These are phyloP conservation scores for Penicillium arizonense DNA, from an alignment of 495 filamentous ascomycete species.

Conservation along the genomic window DNA sequence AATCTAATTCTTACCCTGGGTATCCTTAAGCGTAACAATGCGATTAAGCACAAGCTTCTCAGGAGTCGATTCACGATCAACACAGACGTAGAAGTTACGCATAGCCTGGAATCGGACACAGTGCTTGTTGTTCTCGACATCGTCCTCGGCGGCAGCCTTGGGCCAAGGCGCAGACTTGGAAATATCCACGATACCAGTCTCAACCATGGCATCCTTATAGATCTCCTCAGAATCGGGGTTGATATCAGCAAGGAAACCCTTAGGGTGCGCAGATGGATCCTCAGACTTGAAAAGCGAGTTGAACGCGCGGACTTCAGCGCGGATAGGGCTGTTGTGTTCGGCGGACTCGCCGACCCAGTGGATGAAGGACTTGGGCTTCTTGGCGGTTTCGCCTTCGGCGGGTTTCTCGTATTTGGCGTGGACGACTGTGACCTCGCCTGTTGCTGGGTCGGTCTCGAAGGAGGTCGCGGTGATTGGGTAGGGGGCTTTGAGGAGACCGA, in stretches of 20 bases:
- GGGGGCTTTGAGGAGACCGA: constrained; percentile 82
- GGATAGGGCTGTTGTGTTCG: constrained; percentile 60
- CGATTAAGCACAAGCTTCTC: constrained; percentile 83
- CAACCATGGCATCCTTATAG: constrained; percentile 75
- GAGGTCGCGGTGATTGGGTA: constrained; percentile 78
- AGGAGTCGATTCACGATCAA: constrained; percentile 78
- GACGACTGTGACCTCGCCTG: constrained; percentile 60
- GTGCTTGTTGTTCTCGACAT: constrained; percentile 56
- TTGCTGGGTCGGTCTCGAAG: constrained; percentile 67
- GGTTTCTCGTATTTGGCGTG: constrained; percentile 46
- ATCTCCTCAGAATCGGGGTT: constrained; percentile 82
- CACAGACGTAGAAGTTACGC: constrained; percentile 79
- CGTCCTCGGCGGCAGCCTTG: constrained; percentile 45
- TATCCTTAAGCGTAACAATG: constrained; percentile 89
- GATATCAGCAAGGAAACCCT: constrained; percentile 79
- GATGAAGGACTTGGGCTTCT: constrained; percentile 79
- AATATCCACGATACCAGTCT: constrained; percentile 83
- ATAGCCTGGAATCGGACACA: constrained; percentile 90
- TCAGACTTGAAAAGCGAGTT: constrained; percentile 84
- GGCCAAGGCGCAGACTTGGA: constrained; percentile 77
- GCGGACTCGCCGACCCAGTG: constrained; percentile 76
- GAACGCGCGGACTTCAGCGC: constrained; percentile 77
- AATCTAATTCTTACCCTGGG: constrained; percentile 25
- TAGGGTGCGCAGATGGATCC: constrained; percentile 68
- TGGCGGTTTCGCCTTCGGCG: constrained; percentile 47